Conservation (phyloP, 179 eudicot genomes). For the Gypsophila paniculata region DNA sequence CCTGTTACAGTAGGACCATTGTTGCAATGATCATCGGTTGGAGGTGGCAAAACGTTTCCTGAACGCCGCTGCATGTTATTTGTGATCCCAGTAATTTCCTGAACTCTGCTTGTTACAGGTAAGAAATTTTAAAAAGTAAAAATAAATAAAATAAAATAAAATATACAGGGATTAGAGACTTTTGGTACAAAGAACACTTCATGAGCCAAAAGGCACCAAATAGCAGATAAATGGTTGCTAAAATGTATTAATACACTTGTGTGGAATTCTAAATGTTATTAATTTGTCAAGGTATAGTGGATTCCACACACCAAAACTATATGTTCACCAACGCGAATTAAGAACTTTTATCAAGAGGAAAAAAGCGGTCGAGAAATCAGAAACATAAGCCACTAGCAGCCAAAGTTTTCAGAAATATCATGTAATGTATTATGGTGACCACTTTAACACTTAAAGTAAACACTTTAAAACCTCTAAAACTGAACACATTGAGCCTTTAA, state of each 20-base stretch:
- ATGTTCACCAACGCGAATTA: neutral
- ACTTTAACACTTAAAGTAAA: no score
- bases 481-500: no score
- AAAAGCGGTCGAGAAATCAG: neutral
- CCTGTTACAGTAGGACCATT: slow-evolving; percentile 32
- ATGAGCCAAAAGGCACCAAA: neutral
- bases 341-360: neutral
- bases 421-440: no score
- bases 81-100: slow-evolving; percentile 73
- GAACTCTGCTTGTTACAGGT: slow-evolving; percentile 59
- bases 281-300: neutral
- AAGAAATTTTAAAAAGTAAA: neutral
- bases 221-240: neutral
- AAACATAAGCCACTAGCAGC: neutral
- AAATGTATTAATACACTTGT: neutral
- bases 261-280: neutral
- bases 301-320: neutral
- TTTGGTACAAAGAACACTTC: neutral
- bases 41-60: slow-evolving; percentile 75
- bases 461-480: no score
- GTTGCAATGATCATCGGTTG: slow-evolving; percentile 49
- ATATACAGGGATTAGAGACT: neutral
- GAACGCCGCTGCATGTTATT: slow-evolving; percentile 54
- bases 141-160: no score
- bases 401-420: neutral